Percentiles rank a stretch among this genome's conserved stretches.
Conservation (phyloP, 176 grass and related monocot genomes). For the Phoenix roebelenii region DNA sequence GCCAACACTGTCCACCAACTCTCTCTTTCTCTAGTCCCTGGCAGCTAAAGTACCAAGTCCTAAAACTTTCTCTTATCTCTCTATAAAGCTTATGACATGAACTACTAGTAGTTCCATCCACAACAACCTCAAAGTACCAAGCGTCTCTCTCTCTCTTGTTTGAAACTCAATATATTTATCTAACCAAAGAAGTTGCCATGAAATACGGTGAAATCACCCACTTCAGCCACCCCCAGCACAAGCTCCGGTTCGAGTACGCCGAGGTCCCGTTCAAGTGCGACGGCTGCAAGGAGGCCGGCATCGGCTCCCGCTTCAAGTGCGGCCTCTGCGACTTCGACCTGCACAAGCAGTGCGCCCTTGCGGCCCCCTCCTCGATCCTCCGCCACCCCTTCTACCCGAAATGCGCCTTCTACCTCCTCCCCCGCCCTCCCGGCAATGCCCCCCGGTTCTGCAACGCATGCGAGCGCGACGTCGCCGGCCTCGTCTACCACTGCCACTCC, state of each 20-base stretch:
- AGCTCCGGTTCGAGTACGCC: conserved; percentile 60
- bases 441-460: conserved; percentile 88
- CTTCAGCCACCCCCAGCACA: conserved; percentile 92
- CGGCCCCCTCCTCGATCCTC: conserved; percentile 31
- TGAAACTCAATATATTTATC: no score
- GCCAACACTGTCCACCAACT: no score
- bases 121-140: no score
- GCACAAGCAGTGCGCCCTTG: conserved; percentile 78
- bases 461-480: conserved; percentile 64
- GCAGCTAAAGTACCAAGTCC: no score
- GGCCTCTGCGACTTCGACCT: conserved; percentile 74
- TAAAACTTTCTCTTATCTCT: no score
- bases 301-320: conserved; percentile 76
- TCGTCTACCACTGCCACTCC: conserved; percentile 69
- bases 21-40: no score
- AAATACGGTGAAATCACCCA: conserved; percentile 78
- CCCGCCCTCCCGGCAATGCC: conserved; percentile 23
- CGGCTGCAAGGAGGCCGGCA: conserved; percentile 75
- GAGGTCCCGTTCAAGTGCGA: conserved; percentile 86
- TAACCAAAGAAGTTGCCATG: conserved; percentile 17
- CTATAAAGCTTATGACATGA: no score
- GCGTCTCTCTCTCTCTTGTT: no score
- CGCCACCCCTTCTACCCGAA: conserved; percentile 81
- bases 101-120: no score
- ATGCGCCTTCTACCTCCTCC: conserved; percentile 73